Base-by-base conservation (phyloP, 306 rosid species). In the Hippophae rhamnoides region DNA sequence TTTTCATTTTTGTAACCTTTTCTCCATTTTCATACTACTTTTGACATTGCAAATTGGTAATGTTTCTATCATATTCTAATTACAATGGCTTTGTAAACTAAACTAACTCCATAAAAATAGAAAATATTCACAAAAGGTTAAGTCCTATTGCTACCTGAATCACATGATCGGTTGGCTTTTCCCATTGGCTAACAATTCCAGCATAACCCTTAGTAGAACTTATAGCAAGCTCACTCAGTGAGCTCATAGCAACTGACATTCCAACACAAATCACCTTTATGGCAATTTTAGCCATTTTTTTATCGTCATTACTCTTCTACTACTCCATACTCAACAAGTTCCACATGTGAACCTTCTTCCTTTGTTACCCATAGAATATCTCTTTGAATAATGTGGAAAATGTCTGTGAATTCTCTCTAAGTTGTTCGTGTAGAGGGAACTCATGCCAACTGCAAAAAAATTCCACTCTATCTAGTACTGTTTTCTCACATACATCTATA, bases 261-360 rank as follows among this genome's bases (percentile, higher is more conserved):
- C 97, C 97, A 54, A 78, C 93, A 72, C 97, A 92, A 54, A 92
- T 77, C 58, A 88, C 86, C 65, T 78, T 84, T 44, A 82, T 71
- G 50, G 79, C 84, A 64, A 82, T 88, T 65, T 86, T 95, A 50
- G 85, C 86, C 81, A 82, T 77, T 66, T 86, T 84, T 47, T 88
- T 26, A 71, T 77, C 41, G 72, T 78, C 93, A 87, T 84, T 40
- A 62, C 76, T 78, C 90, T 70, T 78, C 89, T 7, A 58, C 82
- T 57, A 67, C 47, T 47, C 85, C 86, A 55, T 57, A 62, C 64
- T 81, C 93, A 51, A 71, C 81, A 53, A 78, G 63, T 65, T 87
- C 86, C 89, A 83, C 74, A 58, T 58, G 68, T 52, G 74, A 84
- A 7, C 53, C 51, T 2, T 44, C 53, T 42, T 76, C 89, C 52